Conservation (phyloP, 176 grass and related monocot genomes). For the Pharus latifolius region DNA sequence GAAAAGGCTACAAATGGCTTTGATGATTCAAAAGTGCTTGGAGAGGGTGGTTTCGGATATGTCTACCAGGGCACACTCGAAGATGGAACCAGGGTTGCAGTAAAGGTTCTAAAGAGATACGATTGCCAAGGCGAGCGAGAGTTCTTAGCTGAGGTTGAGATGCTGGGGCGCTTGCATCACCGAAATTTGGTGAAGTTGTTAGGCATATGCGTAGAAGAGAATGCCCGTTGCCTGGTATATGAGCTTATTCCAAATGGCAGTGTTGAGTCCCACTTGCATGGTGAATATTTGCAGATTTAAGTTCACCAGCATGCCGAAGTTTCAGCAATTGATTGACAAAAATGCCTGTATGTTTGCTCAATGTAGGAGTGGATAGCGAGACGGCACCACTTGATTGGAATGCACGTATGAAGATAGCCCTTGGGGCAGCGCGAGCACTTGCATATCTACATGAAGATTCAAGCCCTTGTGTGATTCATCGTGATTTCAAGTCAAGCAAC, state of each 20-base stretch:
- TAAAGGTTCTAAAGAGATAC: slow-evolving; percentile 90
- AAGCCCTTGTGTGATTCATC: slow-evolving; percentile 90
- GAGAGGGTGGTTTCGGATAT: slow-evolving; percentile 92
- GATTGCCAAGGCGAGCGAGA: slow-evolving; percentile 80
- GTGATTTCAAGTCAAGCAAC: slow-evolving; percentile 98
- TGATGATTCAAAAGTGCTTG: slow-evolving; percentile 63
- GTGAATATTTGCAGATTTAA: slow-evolving; percentile 45
- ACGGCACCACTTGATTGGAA: slow-evolving; percentile 78
- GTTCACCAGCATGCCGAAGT: neutral
- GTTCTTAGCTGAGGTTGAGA: slow-evolving; percentile 92
- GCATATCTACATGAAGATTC: slow-evolving; percentile 97
- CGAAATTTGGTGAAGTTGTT: slow-evolving; percentile 94
- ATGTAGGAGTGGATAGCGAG: slow-evolving; percentile 49
- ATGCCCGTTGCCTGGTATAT: slow-evolving; percentile 75
- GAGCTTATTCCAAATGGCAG: slow-evolving; percentile 98
- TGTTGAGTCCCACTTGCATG: slow-evolving; percentile 92
- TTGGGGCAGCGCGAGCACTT: slow-evolving; percentile 80
- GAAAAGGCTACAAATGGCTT: slow-evolving; percentile 79
- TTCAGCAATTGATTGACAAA: slow-evolving; percentile 4
- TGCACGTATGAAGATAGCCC: slow-evolving; percentile 86
- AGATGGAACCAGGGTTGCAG: slow-evolving; percentile 63
- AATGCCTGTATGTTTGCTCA: neutral
- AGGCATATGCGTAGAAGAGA: slow-evolving; percentile 84
- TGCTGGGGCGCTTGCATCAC: slow-evolving; percentile 96
- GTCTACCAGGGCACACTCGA: slow-evolving; percentile 80